Evolutionary conservation across 1,139 yeast species (phyloP).

Genomic region (Arxiozyma heterogenica): DNA sequence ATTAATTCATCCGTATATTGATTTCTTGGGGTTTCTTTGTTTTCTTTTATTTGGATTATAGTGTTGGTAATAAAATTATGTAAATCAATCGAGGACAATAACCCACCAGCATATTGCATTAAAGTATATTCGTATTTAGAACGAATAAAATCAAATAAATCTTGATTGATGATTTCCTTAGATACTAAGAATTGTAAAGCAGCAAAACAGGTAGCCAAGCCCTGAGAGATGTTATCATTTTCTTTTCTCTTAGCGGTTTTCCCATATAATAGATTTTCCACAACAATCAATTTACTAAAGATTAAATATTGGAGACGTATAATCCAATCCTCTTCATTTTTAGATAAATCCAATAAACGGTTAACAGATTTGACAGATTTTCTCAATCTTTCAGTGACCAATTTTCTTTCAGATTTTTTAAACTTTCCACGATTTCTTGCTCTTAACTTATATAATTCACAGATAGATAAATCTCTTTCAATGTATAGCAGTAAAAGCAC

Average conservation of each 20-base stretch:
- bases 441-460: slow-evolving; percentile 25
- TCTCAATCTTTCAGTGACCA: slow-evolving; percentile 59
- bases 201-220: slow-evolving; percentile 21
- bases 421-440: slow-evolving; percentile 26
- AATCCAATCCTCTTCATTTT: slow-evolving; percentile 30
- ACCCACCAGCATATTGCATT: slow-evolving; percentile 21
- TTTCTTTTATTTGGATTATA: slow-evolving; percentile 28
- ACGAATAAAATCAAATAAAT: slow-evolving; percentile 16
- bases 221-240: slow-evolving; percentile 16
- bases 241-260: slow-evolving; percentile 50
- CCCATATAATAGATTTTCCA: slow-evolving; percentile 35
- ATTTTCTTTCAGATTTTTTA: slow-evolving; percentile 34
- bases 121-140: slow-evolving; percentile 25
- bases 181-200: slow-evolving; percentile 17
- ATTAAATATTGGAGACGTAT: slow-evolving; percentile 49
- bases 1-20: slow-evolving; percentile 31
- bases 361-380: slow-evolving; percentile 45
- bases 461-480: slow-evolving; percentile 28
- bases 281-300: slow-evolving; percentile 53
- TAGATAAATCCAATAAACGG: slow-evolving; percentile 38
- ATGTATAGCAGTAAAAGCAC: slow-evolving; percentile 23
- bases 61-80: slow-evolving; percentile 15
- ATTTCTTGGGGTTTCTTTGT: slow-evolving; percentile 9
- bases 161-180: slow-evolving; percentile 9
- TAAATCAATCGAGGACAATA: slow-evolving; percentile 18